These are phyloP conservation scores for Chrysoporthe puriensis DNA, from an alignment of 2,329 filamentous ascomycete species.

Conservation along the genomic window DNA sequence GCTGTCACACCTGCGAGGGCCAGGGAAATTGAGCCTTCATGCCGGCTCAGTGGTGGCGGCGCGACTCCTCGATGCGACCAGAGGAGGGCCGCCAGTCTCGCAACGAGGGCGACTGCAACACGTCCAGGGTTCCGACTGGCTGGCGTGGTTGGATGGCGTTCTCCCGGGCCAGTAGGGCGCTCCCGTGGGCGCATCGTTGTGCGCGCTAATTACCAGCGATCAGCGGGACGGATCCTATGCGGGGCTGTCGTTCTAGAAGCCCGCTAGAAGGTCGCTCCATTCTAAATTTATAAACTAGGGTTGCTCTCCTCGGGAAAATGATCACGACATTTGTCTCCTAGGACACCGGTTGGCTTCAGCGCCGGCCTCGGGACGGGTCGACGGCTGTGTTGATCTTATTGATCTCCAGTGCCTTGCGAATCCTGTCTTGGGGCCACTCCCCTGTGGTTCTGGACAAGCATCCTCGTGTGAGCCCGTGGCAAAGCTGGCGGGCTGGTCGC, in stretches of 20 bases:
- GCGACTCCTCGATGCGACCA: neutral
- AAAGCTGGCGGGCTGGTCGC: no score
- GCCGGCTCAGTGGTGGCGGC: neutral
- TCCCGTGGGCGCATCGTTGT: neutral
- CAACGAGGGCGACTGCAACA: neutral
- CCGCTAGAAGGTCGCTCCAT: constrained; percentile 2
- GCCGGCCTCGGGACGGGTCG: neutral
- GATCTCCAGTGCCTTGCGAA: neutral
- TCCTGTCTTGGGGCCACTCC: neutral
- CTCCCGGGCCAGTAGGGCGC: constrained; percentile 1
- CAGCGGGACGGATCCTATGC: neutral
- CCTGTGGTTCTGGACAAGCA: neutral
- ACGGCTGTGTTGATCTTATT: neutral
- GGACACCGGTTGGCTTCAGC: neutral
- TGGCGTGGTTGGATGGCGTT: neutral
- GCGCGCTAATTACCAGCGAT: neutral
- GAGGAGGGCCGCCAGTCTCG: neutral
- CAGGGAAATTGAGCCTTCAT: constrained; percentile 12
- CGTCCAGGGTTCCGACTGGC: neutral
- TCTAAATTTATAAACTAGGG: neutral
- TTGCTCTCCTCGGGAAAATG: neutral
- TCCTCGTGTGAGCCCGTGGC: no score
- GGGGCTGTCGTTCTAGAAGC: constrained; percentile 9
- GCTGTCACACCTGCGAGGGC: neutral
- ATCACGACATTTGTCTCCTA: neutral